Evolutionary conservation across 148 eudicot genomes (phyloP).

Genomic region (Cornus kousa): DNA sequence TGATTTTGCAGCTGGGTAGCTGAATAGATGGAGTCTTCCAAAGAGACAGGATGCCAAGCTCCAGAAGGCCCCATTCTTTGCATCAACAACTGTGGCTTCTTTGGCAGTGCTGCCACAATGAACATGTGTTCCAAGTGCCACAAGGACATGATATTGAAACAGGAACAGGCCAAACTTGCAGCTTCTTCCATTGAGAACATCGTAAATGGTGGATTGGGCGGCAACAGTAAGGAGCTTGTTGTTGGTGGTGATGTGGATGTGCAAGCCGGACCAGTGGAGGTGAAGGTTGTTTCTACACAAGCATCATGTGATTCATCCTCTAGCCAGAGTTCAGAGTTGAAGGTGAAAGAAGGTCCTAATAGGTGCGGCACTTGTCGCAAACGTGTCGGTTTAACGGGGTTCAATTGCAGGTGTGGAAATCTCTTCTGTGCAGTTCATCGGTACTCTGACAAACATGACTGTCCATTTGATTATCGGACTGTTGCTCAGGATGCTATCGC

Average conservation of each 20-base stretch:
- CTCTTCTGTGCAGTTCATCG: slow-evolving; percentile 32
- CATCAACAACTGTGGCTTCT: slow-evolving; percentile 43
- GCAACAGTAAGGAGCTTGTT: slow-evolving; percentile 10
- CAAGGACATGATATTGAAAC: slow-evolving; percentile 35
- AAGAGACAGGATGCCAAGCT: slow-evolving; percentile 49
- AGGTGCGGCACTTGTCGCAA: slow-evolving; percentile 30
- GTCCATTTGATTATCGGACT: slow-evolving; percentile 26
- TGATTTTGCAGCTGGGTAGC: slow-evolving; percentile 7
- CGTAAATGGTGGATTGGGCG: slow-evolving; percentile 29
- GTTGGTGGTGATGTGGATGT: neutral
- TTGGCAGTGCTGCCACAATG: slow-evolving; percentile 46
- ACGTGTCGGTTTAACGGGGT: slow-evolving; percentile 31
- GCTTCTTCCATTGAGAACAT: slow-evolving; percentile 40
- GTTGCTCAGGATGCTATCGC: slow-evolving; percentile 25
- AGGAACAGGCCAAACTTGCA: slow-evolving; percentile 39
- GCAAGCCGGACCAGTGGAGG: slow-evolving; percentile 13
- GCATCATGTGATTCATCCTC: slow-evolving; percentile 10
- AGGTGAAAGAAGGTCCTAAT: slow-evolving; percentile 24
- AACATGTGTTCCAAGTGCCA: slow-evolving; percentile 52
- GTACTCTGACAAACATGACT: slow-evolving; percentile 34
- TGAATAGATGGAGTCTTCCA: slow-evolving; percentile 34
- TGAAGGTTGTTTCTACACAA: neutral
- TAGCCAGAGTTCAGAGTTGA: slow-evolving; percentile 11
- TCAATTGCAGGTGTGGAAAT: slow-evolving; percentile 30
- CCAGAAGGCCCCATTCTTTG: slow-evolving; percentile 42